Evolutionary conservation across 805 yeast species (phyloP), one percentile per base, ranked within the genome.

Genomic region (Candida loeiensis): DNA sequence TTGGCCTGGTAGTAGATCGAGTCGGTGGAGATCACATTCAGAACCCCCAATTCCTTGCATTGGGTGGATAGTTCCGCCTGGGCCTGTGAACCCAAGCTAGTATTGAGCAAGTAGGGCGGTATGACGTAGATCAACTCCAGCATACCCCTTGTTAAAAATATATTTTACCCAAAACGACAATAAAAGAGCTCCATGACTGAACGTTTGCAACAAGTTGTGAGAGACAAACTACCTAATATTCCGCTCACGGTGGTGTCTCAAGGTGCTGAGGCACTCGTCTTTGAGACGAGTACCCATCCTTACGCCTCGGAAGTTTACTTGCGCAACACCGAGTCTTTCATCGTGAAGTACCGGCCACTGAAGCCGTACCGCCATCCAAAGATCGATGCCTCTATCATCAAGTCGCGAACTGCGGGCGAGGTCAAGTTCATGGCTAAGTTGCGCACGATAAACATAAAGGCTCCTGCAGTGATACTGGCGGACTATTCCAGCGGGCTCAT

Each of bases 251-350:
- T 77, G 20, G 65, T 88, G 2, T 85, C 95, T 0, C 96, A 88
- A 55, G 96, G 96, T 18, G 96, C 96, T 1, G 96, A 88, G 58
- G 95, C 95, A 0, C 70, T 87, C 8, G 89, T 87, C 2, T 85
- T 85, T 58, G 56, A 67, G 9, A 73, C 91, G 0, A 44, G 58
- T 1, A 55, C 56, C 2, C 95, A 88, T 58, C 95, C 95, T 18
- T 88, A 83, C 54, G 53, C 72, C 18, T 20, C 49, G 1, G 43
- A 45, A 4, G 61, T 70, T 7, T 41, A 45, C 17, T 39, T 63
- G 4, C 41, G 48, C 16, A 56, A 61, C 33, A 47, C 57, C 2
- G 39, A 52, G 3, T 58, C 65, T 40, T 83, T 70, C 57, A 80
- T 91, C 26, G 70, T 88, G 45, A 93, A 93, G 59, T 90, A 74